phyloP scores from a whole-genome alignment of 192 early-diverging fungal species.

The Coemansia reversa region DNA sequence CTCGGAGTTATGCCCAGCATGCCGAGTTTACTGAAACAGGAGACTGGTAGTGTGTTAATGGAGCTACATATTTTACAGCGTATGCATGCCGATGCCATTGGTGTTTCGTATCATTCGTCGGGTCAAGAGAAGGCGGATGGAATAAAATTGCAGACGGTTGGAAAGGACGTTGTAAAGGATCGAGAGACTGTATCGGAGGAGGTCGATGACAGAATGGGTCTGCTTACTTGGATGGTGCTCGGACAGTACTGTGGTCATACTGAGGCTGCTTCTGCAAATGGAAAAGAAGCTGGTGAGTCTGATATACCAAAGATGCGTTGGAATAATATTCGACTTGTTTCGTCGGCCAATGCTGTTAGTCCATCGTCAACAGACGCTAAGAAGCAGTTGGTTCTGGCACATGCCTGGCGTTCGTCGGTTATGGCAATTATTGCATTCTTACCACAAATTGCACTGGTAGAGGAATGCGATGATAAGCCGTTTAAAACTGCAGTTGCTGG shows the following conservation, averaged over 20 bases:
- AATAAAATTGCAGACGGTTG: neutral
- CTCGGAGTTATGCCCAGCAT: conserved; percentile 86
- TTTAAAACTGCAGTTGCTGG: conserved; percentile 17
- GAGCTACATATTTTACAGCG: conserved; percentile 72
- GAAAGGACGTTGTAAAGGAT: conserved; percentile 27
- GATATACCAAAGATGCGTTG: neutral
- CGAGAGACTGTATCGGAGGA: conserved; percentile 54
- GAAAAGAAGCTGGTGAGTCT: neutral
- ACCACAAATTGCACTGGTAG: conserved; percentile 1
- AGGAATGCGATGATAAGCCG: conserved; percentile 1
- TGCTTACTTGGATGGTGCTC: conserved; percentile 39
- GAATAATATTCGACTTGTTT: neutral
- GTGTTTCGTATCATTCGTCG: neutral
- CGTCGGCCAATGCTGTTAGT: conserved; percentile 1
- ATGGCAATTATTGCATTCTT: conserved; percentile 15
- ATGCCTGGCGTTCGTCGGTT: conserved; percentile 31
- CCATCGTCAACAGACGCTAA: conserved; percentile 17
- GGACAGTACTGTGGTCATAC: conserved; percentile 19
- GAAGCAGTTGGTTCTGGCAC: conserved; percentile 14
- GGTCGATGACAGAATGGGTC: conserved; percentile 67
- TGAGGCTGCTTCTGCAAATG: too few species aligned
- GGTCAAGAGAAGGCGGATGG: neutral
- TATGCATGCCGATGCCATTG: conserved; percentile 60
- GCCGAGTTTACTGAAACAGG: conserved; percentile 90
- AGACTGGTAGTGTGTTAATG: conserved; percentile 71